Conservation (phyloP, 208 protist species). For the Leptomonas pyrrhocoris region DNA sequence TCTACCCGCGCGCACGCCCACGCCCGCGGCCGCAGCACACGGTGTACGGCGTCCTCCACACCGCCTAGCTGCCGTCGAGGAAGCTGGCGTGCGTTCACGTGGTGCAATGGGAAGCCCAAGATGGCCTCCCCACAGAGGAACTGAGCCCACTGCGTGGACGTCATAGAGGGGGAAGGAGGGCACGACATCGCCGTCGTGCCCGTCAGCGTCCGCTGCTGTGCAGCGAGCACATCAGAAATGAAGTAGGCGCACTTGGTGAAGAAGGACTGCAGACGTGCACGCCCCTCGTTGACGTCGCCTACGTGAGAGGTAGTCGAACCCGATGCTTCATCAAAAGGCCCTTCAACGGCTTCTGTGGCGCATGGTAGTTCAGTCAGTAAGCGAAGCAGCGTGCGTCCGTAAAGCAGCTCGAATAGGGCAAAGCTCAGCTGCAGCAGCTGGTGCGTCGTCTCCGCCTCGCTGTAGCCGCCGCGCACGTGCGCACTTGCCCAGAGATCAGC, state of each 20-base stretch:
- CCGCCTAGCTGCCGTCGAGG: constrained; percentile 8
- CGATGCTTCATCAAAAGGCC: not conserved
- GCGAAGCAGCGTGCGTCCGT: constrained; percentile 8
- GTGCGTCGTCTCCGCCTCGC: constrained; percentile 24
- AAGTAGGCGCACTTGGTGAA: constrained; percentile 25
- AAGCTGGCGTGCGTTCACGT: constrained; percentile 13
- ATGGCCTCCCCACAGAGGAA: constrained; percentile 19
- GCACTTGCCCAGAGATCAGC: constrained; percentile 23
- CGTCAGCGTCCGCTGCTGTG: not conserved
- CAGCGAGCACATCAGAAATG: constrained; percentile 14
- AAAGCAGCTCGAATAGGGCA: constrained; percentile 30
- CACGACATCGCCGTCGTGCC: not conserved
- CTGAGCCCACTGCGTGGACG: constrained; percentile 21
- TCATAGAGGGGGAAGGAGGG: constrained; percentile 7
- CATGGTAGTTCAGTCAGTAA: not conserved
- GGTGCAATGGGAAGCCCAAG: constrained; percentile 26
- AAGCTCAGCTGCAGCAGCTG: constrained; percentile 31
- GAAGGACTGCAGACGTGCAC: constrained; percentile 15
- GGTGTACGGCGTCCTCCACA: constrained; percentile 28
- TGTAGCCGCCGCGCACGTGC: constrained; percentile 28
- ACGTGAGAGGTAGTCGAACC: not conserved
- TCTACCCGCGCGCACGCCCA: not conserved
- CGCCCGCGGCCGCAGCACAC: constrained; percentile 11
- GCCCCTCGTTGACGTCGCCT: not conserved
- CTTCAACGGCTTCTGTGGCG: not conserved